Conservation (phyloP, 495 filamentous ascomycete species). For the Sphaerosporella brunnea region DNA sequence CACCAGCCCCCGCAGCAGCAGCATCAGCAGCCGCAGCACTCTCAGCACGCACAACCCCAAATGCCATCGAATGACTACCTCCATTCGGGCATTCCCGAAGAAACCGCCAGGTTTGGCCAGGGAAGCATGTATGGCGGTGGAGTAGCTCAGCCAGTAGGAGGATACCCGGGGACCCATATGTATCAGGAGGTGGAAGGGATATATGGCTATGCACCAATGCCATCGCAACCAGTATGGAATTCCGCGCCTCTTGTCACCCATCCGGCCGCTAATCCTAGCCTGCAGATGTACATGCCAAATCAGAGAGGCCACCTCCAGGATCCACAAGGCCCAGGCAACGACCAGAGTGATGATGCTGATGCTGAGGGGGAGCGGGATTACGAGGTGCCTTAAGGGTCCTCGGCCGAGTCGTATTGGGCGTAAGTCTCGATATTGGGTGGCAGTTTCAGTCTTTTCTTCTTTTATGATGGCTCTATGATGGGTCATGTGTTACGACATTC, state of each 20-base stretch:
- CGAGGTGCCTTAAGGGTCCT: conserved; percentile 28
- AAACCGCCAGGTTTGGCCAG: conserved; percentile 63
- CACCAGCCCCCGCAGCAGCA: conserved; percentile 21
- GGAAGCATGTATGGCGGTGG: conserved; percentile 58
- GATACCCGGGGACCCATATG: conserved; percentile 52
- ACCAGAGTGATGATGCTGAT: conserved; percentile 38
- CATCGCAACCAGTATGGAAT: conserved; percentile 55
- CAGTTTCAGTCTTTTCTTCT: background rate
- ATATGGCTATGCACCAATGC: conserved; percentile 68
- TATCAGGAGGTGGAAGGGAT: conserved; percentile 64
- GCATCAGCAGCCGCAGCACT: conserved; percentile 13
- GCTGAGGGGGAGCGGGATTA: conserved; percentile 43
- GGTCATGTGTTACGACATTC: background rate
- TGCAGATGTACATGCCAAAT: conserved; percentile 39
- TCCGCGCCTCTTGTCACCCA: conserved; percentile 1
- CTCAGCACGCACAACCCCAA: conserved; percentile 2
- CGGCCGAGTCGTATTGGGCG: background rate
- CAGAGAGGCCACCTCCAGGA: conserved; percentile 35
- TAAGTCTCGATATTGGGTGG: no score
- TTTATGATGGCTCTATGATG: background rate
- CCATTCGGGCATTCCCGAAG: conserved; percentile 45
- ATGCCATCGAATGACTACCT: conserved; percentile 42
- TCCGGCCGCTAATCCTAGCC: conserved; percentile 19
- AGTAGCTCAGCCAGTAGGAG: conserved; percentile 32
- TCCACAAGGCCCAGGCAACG: conserved; percentile 28